These are phyloP conservation scores for Penicillium sp. DNA, from an alignment of 2,329 filamentous ascomycete genomes.

Conservation along the genomic window DNA sequence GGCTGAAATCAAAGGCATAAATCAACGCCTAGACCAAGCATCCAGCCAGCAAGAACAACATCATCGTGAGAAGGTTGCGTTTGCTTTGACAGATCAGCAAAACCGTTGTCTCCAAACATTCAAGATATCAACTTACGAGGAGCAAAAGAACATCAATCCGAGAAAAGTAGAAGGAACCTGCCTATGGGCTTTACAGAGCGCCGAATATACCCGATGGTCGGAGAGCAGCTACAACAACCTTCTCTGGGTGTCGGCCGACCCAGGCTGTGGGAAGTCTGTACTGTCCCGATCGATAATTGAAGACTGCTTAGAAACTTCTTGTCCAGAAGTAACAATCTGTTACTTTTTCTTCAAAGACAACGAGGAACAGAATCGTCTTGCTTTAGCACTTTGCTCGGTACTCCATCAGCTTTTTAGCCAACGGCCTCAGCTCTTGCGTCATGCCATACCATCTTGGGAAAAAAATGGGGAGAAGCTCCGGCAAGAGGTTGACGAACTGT, in stretches of 20 bases:
- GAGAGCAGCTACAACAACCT: constrained; percentile 22
- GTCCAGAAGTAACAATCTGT: constrained; percentile 23
- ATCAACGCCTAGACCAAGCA: neutral
- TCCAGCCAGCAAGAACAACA: constrained; percentile 8
- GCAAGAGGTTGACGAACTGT: constrained; percentile 15
- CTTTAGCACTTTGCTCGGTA: constrained; percentile 34
- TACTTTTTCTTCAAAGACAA: constrained; percentile 46
- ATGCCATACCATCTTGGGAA: constrained; percentile 17
- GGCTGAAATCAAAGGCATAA: neutral
- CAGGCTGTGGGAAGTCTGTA: constrained; percentile 45
- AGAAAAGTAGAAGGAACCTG: constrained; percentile 32
- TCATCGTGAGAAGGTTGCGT: neutral
- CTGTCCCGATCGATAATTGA: constrained; percentile 37
- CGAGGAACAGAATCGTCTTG: constrained; percentile 30
- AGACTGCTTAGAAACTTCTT: constrained; percentile 16
- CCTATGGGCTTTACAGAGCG: constrained; percentile 32
- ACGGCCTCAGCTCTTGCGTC: constrained; percentile 25
- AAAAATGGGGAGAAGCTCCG: constrained; percentile 21
- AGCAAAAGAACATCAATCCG: constrained; percentile 34
- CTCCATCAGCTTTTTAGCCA: constrained; percentile 40
- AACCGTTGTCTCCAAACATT: constrained; percentile 27
- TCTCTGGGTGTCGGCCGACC: constrained; percentile 43
- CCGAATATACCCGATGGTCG: constrained; percentile 27
- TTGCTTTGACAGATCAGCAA: constrained; percentile 4
- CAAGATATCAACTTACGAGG: constrained; percentile 29